These are phyloP conservation scores for Aspergillus caelatus DNA, from an alignment of 2,329 filamentous ascomycete species.

Conservation along the genomic window DNA sequence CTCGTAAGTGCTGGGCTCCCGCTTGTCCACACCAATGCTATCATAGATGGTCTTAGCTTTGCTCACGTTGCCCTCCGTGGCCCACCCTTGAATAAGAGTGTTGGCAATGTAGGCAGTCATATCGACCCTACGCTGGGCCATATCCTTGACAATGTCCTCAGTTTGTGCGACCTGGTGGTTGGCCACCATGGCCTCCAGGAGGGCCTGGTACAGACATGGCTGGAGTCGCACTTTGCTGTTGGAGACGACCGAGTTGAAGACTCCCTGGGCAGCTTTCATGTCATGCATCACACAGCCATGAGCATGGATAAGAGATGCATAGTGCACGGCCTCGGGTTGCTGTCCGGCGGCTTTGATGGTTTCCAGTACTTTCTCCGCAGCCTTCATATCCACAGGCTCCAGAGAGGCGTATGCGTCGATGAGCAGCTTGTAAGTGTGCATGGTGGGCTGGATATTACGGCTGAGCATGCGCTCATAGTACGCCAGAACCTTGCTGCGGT, in stretches of 20 bases:
- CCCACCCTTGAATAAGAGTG: constrained; percentile 96
- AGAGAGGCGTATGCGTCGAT: constrained; percentile 94
- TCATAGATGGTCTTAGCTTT: constrained; percentile 81
- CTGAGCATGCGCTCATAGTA: constrained; percentile 95
- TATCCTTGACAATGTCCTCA: constrained; percentile 71
- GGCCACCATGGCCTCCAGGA: constrained; percentile 97
- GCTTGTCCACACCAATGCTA: constrained; percentile 72
- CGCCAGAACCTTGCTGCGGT: constrained; percentile 86
- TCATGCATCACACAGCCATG: constrained; percentile 94
- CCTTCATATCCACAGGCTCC: constrained; percentile 85
- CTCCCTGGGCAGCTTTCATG: constrained; percentile 75
- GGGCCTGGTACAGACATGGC: constrained; percentile 88
- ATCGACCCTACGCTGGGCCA: constrained; percentile 73
- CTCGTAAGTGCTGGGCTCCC: constrained; percentile 97
- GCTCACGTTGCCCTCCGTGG: constrained; percentile 75
- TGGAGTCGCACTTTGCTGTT: constrained; percentile 70
- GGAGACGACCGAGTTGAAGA: constrained; percentile 79
- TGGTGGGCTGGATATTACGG: constrained; percentile 84
- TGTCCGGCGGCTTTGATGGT: constrained; percentile 75
- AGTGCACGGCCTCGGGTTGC: constrained; percentile 88
- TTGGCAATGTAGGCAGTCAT: constrained; percentile 98
- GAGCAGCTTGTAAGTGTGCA: constrained; percentile 96
- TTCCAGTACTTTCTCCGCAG: constrained; percentile 80
- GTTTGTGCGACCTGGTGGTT: constrained; percentile 83
- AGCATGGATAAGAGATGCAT: constrained; percentile 92